Percentiles rank a stretch among this genome's conserved stretches.
These are phyloP conservation scores for Miscanthus lutarioriparius DNA, from an alignment of 176 grass and related monocot species.

Conservation along the genomic window DNA sequence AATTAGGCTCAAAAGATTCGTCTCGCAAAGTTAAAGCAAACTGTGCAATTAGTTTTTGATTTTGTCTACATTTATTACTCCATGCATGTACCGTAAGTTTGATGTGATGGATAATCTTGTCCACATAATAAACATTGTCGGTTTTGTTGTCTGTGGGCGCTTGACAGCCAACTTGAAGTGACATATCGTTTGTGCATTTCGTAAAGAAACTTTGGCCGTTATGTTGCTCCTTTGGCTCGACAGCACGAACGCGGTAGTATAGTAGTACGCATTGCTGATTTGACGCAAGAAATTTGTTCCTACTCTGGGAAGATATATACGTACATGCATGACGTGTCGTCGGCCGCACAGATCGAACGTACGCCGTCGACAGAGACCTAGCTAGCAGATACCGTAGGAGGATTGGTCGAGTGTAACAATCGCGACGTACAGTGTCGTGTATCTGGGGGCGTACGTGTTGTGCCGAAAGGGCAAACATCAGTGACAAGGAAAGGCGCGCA, in stretches of 20 bases:
- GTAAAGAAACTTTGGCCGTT: not conserved
- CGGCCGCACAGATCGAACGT: not conserved
- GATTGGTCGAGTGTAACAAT: slow-evolving; percentile 16
- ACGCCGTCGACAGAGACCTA: not conserved
- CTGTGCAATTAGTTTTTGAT: too few relatives aligned
- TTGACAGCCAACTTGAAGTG: not conserved
- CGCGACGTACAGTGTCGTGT: not conserved
- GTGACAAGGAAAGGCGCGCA: not conserved
- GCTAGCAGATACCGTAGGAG: not conserved
- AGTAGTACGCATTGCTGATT: not conserved
- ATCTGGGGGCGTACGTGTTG: not conserved
- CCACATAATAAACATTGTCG: too few relatives aligned
- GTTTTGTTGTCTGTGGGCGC: not conserved
- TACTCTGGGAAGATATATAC: not conserved
- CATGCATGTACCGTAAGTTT: too few relatives aligned
- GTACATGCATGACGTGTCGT: not conserved
- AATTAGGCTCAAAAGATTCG: too few relatives aligned
- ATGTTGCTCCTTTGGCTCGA: not conserved
- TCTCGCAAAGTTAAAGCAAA: too few relatives aligned
- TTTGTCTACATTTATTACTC: too few relatives aligned
- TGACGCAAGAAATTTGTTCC: not conserved
- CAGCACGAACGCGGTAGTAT: not conserved
- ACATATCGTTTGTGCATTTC: not conserved
- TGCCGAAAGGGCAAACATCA: not conserved
- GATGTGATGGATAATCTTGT: too few relatives aligned